Evolutionary conservation across 768 basidiomycete species (phyloP).

Genomic region (Tylopilus subfusipes): DNA sequence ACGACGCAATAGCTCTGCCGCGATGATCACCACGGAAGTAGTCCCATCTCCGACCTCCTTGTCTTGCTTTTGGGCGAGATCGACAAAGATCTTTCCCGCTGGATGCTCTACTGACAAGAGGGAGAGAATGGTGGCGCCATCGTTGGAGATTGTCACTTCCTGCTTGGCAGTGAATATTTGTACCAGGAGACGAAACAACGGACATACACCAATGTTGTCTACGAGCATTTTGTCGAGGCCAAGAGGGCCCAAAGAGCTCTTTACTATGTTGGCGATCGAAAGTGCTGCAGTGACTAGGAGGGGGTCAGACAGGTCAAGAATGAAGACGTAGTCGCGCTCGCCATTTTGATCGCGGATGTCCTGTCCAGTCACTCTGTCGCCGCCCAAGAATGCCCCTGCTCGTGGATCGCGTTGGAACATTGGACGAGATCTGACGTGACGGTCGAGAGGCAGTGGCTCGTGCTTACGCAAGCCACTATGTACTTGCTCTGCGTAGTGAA

Average conservation of each 20-base stretch:
- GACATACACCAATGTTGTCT: slow-evolving; percentile 89
- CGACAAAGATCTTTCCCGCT: slow-evolving; percentile 95
- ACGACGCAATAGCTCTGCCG: slow-evolving; percentile 92
- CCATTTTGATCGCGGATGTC: slow-evolving; percentile 98
- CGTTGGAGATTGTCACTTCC: slow-evolving; percentile 99
- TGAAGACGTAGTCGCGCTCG: slow-evolving; percentile 28
- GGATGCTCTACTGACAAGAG: slow-evolving; percentile 94
- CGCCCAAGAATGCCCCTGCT: slow-evolving; percentile 90
- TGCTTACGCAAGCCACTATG: neutral
- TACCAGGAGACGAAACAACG: neutral
- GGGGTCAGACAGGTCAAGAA: neutral
- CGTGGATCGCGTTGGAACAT: slow-evolving; percentile 90
- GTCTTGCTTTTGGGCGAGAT: slow-evolving; percentile 98
- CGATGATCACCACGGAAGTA: slow-evolving; percentile 96
- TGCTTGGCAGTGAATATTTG: slow-evolving; percentile 32
- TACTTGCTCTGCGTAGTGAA: no score
- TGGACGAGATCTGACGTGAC: slow-evolving; percentile 1
- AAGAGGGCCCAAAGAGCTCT: slow-evolving; percentile 92
- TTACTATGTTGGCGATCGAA: slow-evolving; percentile 96
- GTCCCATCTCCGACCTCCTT: slow-evolving; percentile 99
- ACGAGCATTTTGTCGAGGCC: slow-evolving; percentile 98
- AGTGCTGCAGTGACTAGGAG: slow-evolving; percentile 85
- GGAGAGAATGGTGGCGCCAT: slow-evolving; percentile 97
- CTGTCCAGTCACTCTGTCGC: slow-evolving; percentile 90
- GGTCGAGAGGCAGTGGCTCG: no score